Evolutionary conservation across 805 yeast species (phyloP).

Genomic region (Starmerella scarabaei): DNA sequence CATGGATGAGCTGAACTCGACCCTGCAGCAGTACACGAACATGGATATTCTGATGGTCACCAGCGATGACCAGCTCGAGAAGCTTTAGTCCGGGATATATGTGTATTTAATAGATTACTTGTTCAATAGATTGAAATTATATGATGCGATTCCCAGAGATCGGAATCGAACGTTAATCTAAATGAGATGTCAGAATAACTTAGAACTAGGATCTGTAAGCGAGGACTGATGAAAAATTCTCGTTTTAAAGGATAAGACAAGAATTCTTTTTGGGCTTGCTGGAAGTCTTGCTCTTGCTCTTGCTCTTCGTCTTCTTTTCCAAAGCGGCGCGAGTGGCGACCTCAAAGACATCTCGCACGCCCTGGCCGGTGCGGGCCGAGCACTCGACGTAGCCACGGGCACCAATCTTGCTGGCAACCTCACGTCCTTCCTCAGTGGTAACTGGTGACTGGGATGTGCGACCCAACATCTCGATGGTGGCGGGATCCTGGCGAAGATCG

Average conservation of each 20-base stretch:
- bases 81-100: slow-evolving; percentile 3
- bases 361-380: slow-evolving; percentile 75
- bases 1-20: slow-evolving; percentile 58
- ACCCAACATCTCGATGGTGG: slow-evolving; percentile 60
- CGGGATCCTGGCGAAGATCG: slow-evolving; percentile 73
- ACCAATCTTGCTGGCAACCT: slow-evolving; percentile 79
- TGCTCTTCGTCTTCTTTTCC: slow-evolving; percentile 22
- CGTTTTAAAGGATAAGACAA: slow-evolving; percentile 14
- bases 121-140: too few species aligned
- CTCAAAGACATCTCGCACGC: slow-evolving; percentile 87
- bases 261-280: too few species aligned
- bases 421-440: slow-evolving; percentile 66
- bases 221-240: background rate
- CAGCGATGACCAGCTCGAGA: slow-evolving; percentile 45
- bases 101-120: too few species aligned
- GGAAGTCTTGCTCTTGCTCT: slow-evolving; percentile 11
- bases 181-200: background rate
- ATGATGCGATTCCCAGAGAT: too few species aligned
- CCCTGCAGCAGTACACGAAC: slow-evolving; percentile 60
- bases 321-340: slow-evolving; percentile 86
- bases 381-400: slow-evolving; percentile 81
- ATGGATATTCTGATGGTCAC: slow-evolving; percentile 65
- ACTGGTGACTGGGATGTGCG: slow-evolving; percentile 73
- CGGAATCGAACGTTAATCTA: too few species aligned
- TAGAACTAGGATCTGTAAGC: background rate